A percentile compares a stretch with the other conserved stretches of the same genome.
phyloP scores from a whole-genome alignment of 2,329 filamentous ascomycete genomes.

The Phaeosphaeria sp. region DNA sequence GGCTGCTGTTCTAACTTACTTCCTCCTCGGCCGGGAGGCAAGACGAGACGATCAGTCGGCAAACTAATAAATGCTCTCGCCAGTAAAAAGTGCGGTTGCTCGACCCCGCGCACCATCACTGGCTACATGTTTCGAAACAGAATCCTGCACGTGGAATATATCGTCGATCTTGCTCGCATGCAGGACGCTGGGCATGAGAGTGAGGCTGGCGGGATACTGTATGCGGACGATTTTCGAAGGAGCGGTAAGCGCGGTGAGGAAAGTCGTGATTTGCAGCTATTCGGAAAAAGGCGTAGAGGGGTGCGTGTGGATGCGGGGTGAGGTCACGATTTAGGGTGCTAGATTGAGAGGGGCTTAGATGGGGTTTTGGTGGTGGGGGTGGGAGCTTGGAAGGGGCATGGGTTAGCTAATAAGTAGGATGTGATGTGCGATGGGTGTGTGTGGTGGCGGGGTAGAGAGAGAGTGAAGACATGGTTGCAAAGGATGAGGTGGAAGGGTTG shows the following conservation, averaged over 20 bases:
- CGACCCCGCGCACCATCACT: neutral
- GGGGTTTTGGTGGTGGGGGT: conserved; percentile 5
- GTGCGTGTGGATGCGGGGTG: conserved; percentile 28
- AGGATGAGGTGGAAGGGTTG: neutral
- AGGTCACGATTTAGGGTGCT: conserved; percentile 26
- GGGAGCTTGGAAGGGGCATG: conserved; percentile 3
- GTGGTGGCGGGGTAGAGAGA: neutral
- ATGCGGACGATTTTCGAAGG: neutral
- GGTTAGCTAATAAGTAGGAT: neutral
- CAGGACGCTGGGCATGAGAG: neutral
- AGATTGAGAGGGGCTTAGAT: conserved; percentile 2
- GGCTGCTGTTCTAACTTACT: neutral
- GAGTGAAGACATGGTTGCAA: neutral
- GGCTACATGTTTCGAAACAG: neutral
- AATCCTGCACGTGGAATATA: neutral
- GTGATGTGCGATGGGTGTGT: neutral
- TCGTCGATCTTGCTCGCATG: neutral
- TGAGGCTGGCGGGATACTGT: neutral
- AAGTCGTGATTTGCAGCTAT: neutral
- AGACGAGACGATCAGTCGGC: neutral
- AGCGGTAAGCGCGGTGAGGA: conserved; percentile 11
- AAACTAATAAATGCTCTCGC: neutral
- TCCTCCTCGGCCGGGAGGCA: neutral
- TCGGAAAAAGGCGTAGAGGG: neutral
- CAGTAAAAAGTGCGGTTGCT: neutral